Percentiles rank a stretch among this genome's conserved stretches.
Evolutionary conservation across 305 asterid species (phyloP).

Genomic region (Ajuga reptans): DNA sequence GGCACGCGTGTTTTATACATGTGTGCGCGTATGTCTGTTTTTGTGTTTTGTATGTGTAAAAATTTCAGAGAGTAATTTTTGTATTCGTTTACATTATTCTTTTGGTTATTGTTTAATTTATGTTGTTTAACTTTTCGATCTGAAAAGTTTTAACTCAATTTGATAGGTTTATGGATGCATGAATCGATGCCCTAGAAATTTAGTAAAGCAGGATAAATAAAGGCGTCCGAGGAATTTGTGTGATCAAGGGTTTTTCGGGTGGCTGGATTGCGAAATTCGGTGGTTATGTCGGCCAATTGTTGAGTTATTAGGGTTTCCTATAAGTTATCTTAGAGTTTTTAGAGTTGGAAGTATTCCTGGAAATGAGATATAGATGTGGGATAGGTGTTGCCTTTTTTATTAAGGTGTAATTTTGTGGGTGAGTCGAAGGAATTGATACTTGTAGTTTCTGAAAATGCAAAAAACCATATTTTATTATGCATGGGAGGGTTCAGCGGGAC

Average conservation of each 20-base stretch:
- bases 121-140: constrained; percentile 21
- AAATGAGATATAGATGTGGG: not conserved
- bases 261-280: constrained; percentile 12
- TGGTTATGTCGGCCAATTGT: not conserved
- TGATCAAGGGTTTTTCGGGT: constrained; percentile 39
- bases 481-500: constrained; percentile 50
- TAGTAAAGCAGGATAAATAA: not conserved
- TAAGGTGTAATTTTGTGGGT: not conserved
- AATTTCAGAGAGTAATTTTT: not conserved
- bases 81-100: not conserved
- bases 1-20: not conserved
- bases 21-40: constrained; percentile 4
- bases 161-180: constrained; percentile 33
- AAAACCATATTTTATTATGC: constrained; percentile 41
- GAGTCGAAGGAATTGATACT: constrained; percentile 32
- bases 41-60: not conserved
- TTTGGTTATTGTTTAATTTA: not conserved
- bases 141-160: constrained; percentile 24
- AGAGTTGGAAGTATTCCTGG: not conserved
- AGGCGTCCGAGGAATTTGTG: constrained; percentile 4
- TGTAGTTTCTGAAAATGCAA: constrained; percentile 51
- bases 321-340: not conserved
- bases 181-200: constrained; percentile 27
- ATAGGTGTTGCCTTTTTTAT: not conserved
- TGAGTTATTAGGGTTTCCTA: constrained; percentile 2